Base-by-base conservation (phyloP, 768 basidiomycete species). In the Paxillus ammoniavirescens region DNA sequence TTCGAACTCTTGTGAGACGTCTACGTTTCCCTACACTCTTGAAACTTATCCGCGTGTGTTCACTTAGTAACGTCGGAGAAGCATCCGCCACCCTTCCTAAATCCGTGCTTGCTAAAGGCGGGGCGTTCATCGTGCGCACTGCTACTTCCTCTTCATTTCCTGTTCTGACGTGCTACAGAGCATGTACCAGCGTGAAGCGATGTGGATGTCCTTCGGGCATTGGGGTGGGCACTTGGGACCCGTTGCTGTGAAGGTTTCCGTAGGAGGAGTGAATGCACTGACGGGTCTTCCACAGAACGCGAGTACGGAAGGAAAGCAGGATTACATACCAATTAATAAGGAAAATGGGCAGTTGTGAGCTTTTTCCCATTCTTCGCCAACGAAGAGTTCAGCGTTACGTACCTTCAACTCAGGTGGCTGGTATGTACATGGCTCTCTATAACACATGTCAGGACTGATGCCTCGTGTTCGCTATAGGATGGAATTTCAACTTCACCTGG, bases 111-210 rank as follows among this genome's bases (percentile, higher is more conserved):
- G 43, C 35, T 3, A 66, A 66, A 40, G 66, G 65, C 23, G 66
- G 68, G 12, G 46, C 58, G 23, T 64, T 66, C 47, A 52, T 67
- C 15, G 67, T 67, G 35, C 36, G 63, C 57, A 21, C 26, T 13
- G 28, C 41, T 42, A 5, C 18, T 7, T 35, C 5, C 18, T 21
- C 18, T 43, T 6, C 13, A 13, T 31, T 17, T 28, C 31, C 30
- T 21, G 12, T 28, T 50, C 31, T 31, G 18, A 17, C 28, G 5
- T 41, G 30, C n/a, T 14, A 5, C 47, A 64, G 63, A 52, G 56
- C 37, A 65, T 65, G 65, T 63, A 63, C 47, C 61, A 68, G 54
- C 61, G 65, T 7, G 64, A 70, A 53, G 68, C 67, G 0, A 63
- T 68, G 64, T 67, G 68, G 67, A 64, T 70, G 47, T 59, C 53